These are phyloP conservation scores for Globisporangium acanthophoron DNA, from an alignment of 352 stramenopile species.

Conservation along the genomic window DNA sequence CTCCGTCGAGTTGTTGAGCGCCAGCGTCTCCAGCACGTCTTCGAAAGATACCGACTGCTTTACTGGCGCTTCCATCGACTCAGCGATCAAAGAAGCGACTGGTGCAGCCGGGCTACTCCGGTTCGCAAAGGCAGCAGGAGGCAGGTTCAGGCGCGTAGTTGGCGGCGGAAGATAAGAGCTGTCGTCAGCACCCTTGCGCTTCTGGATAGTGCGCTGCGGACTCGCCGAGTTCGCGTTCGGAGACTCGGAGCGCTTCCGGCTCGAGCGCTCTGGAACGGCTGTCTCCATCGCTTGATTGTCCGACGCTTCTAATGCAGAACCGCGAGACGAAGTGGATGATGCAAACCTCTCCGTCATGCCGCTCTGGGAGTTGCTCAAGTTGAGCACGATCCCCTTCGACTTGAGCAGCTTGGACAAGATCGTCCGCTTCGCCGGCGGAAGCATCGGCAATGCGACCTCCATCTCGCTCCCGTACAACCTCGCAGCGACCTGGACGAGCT, in stretches of 20 bases:
- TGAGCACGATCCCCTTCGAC: slow-evolving; percentile 49
- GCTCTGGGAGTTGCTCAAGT: slow-evolving; percentile 12
- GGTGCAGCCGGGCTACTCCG: not conserved
- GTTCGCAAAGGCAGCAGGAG: not conserved
- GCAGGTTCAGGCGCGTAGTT: not conserved
- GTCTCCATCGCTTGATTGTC: slow-evolving; percentile 7
- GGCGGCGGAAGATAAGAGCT: not conserved
- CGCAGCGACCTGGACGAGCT: slow-evolving; percentile 45
- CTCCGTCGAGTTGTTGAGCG: slow-evolving; percentile 45
- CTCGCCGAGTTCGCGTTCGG: slow-evolving; percentile 31
- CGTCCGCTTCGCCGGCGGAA: slow-evolving; percentile 53
- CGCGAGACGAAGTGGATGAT: slow-evolving; percentile 11
- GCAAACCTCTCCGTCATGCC: slow-evolving; percentile 3
- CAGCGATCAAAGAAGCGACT: not conserved
- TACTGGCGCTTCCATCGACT: not conserved
- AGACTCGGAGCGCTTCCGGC: slow-evolving; percentile 46
- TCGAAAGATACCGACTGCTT: slow-evolving; percentile 23
- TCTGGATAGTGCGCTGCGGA: slow-evolving; percentile 34
- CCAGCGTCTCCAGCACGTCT: slow-evolving; percentile 30
- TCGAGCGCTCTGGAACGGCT: slow-evolving; percentile 21
- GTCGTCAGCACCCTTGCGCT: slow-evolving; percentile 32
- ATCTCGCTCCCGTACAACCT: slow-evolving; percentile 50
- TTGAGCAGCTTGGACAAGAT: slow-evolving; percentile 50
- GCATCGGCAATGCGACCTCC: slow-evolving; percentile 39
- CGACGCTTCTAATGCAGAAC: slow-evolving; percentile 13